A percentile compares a stretch with the other conserved stretches of the same genome.
These are phyloP conservation scores for Cochlearia excelsa DNA, from an alignment of 345 rosid genomes.

Conservation along the genomic window DNA sequence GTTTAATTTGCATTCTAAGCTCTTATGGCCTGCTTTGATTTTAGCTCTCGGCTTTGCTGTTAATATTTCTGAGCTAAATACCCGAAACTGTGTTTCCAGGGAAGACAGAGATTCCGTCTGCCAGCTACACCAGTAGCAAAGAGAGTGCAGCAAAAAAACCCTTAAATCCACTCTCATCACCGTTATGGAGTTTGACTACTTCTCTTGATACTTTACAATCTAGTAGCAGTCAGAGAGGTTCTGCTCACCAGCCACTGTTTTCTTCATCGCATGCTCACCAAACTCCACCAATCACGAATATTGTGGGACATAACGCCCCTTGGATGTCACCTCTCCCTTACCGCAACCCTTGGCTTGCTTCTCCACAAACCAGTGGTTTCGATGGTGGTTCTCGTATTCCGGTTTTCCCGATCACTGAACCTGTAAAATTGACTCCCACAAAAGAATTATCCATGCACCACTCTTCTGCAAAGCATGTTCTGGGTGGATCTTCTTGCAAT, in stretches of 20 bases:
- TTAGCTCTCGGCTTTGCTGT: slow-evolving; percentile 33
- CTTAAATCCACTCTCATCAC: slow-evolving; percentile 70
- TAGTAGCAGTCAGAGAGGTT: slow-evolving; percentile 57
- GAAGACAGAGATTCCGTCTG: slow-evolving; percentile 50
- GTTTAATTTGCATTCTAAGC: slow-evolving; percentile 11
- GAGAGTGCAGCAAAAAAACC: slow-evolving; percentile 51
- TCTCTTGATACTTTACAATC: slow-evolving; percentile 59
- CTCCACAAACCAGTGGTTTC: slow-evolving; percentile 60
- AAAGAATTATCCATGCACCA: slow-evolving; percentile 54
- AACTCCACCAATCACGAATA: slow-evolving; percentile 53
- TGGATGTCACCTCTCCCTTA: slow-evolving; percentile 81
- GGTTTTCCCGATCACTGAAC: slow-evolving; percentile 49
- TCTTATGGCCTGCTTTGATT: slow-evolving; percentile 15
- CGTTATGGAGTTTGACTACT: slow-evolving; percentile 69
- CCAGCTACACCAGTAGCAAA: slow-evolving; percentile 53
- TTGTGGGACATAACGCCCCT: slow-evolving; percentile 56
- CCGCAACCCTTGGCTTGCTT: slow-evolving; percentile 61
- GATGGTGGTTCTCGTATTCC: slow-evolving; percentile 61
- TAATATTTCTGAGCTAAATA: slow-evolving; percentile 49
- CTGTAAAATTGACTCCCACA: slow-evolving; percentile 56
- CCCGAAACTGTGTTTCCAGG: slow-evolving; percentile 42
- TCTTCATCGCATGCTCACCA: slow-evolving; percentile 73
- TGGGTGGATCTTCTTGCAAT: slow-evolving; percentile 44
- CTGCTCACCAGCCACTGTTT: slow-evolving; percentile 53
- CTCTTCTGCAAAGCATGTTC: slow-evolving; percentile 47